Conservation (phyloP, 2,329 filamentous ascomycete genomes). For the Beauveria bassiana region DNA sequence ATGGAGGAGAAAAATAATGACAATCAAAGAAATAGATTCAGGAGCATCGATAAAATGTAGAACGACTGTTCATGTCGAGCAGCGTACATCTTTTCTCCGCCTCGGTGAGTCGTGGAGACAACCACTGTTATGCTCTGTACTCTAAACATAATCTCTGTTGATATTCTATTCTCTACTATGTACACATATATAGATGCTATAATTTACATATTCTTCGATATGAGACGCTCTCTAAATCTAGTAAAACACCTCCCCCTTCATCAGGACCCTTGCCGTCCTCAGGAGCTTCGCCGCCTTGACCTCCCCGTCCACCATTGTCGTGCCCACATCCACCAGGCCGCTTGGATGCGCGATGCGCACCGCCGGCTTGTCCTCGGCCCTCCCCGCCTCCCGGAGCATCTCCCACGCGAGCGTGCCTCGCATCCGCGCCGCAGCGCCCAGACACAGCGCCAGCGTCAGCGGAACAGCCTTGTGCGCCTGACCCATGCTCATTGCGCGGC, state of each 20-base stretch:
- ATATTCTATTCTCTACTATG: background rate
- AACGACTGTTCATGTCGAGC: too few species aligned
- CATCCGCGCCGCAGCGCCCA: constrained; percentile 40
- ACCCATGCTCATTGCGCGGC: constrained; percentile 44
- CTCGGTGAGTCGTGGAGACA: too few species aligned
- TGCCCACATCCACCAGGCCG: constrained; percentile 38
- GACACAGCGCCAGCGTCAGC: constrained; percentile 46
- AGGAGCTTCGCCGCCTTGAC: constrained; percentile 38
- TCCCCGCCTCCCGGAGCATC: background rate
- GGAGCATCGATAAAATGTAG: too few species aligned
- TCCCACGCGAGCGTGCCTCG: constrained; percentile 31
- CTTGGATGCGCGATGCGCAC: constrained; percentile 40
- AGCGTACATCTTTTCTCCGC: too few species aligned
- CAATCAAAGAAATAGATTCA: too few species aligned
- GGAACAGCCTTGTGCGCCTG: constrained; percentile 50
- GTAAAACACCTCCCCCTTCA: constrained; percentile 42
- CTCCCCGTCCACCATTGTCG: constrained; percentile 29
- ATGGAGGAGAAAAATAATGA: too few species aligned
- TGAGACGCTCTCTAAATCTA: constrained; percentile 12
- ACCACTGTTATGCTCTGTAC: too few species aligned
- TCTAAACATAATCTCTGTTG: too few species aligned
- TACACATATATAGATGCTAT: too few species aligned
- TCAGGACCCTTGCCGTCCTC: constrained; percentile 40
- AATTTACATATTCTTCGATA: too few species aligned
- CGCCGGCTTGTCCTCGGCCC: constrained; percentile 12